A percentile compares a stretch with the other conserved stretches of the same genome.
Evolutionary conservation across 345 rosid genomes (phyloP).

Genomic region (Brassica incana): DNA sequence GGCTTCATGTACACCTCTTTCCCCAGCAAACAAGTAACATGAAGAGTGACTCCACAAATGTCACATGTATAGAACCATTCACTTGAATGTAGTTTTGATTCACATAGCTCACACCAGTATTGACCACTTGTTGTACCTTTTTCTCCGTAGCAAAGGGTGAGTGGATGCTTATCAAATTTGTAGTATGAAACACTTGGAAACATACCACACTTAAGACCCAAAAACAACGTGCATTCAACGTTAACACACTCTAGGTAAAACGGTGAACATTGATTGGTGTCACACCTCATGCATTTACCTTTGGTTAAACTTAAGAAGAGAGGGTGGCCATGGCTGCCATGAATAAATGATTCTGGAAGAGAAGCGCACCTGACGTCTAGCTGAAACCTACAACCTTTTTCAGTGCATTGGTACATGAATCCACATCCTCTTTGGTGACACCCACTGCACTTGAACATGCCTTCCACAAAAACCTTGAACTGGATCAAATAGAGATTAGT

Average conservation of each 20-base stretch:
- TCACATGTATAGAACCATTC: conserved; percentile 1
- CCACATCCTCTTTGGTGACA: background rate
- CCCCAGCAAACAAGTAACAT: background rate
- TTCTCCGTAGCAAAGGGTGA: background rate
- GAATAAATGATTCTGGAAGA: background rate
- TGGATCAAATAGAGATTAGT: background rate
- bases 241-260: background rate
- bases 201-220: background rate
- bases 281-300: background rate
- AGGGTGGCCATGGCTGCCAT: background rate
- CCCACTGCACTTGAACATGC: background rate
- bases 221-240: background rate
- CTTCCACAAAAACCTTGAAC: background rate
- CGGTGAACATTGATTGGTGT: background rate
- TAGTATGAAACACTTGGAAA: background rate
- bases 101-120: conserved; percentile 2
- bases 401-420: background rate
- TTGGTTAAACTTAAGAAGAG: background rate
- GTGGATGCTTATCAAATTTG: background rate
- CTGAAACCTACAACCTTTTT: background rate
- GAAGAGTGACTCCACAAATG: background rate
- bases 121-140: background rate
- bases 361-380: conserved; percentile 1
- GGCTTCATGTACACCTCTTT: background rate
- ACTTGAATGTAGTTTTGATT: background rate